Percentiles rank a stretch among this genome's conserved stretches.
Conservation (phyloP, 140 eudicot genomes). For the Flaveria floridana region DNA sequence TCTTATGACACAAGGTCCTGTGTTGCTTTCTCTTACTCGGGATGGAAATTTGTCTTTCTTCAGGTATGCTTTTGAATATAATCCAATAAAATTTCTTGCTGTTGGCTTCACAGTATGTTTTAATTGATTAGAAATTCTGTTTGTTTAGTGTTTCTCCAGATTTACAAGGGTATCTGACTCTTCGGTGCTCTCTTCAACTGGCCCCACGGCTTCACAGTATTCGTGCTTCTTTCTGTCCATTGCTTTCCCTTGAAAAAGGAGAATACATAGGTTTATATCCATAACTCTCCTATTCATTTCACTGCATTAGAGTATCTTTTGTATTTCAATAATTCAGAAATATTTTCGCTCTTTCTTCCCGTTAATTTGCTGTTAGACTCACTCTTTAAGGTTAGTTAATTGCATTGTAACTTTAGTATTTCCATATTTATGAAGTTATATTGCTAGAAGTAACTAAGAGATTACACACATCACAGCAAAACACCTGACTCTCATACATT, state of each 20-base stretch:
- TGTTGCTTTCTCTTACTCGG: constrained; percentile 67
- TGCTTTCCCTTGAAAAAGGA: constrained; percentile 98
- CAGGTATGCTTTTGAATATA: constrained; percentile 47
- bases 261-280: constrained; percentile 73
- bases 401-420: background rate
- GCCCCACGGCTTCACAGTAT: constrained; percentile 86
- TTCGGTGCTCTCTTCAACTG: constrained; percentile 76
- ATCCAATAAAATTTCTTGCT: background rate
- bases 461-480: background rate
- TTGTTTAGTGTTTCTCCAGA: constrained; percentile 65
- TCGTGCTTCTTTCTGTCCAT: constrained; percentile 97
- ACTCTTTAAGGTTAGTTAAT: background rate
- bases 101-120: background rate
- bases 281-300: background rate
- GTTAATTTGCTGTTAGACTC: background rate
- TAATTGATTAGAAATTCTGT: background rate
- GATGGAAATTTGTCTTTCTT: constrained; percentile 90
- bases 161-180: constrained; percentile 79
- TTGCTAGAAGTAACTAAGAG: background rate
- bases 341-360: background rate
- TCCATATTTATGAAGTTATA: background rate
- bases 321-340: background rate
- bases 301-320: constrained; percentile 6
- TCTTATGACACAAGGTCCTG: constrained; percentile 89
- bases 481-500: background rate